phyloP scores from a whole-genome alignment of 129 eudicot genomes.

The Artemisia tridentata region DNA sequence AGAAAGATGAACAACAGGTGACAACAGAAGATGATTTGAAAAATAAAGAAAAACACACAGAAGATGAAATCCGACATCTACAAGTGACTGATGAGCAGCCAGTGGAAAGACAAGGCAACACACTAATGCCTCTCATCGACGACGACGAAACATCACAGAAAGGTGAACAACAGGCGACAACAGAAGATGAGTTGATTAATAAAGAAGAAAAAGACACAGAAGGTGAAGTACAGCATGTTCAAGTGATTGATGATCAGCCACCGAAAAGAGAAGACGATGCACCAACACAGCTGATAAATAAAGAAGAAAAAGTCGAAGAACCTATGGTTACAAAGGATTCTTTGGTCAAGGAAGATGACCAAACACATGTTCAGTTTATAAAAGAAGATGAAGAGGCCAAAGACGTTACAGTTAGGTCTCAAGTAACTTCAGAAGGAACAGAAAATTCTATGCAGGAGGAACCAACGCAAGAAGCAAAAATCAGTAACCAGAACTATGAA shows the following conservation, averaged over 20 bases:
- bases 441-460: slow-evolving; percentile 30
- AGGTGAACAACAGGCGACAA: neutral
- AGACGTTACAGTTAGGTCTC: slow-evolving; percentile 15
- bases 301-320: too few species aligned
- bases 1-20: neutral
- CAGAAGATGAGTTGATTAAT: slow-evolving; percentile 7
- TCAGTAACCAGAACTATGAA: slow-evolving; percentile 8
- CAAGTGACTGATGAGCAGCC: slow-evolving; percentile 7
- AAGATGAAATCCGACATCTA: neutral
- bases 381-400: slow-evolving; percentile 15
- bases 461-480: slow-evolving; percentile 23
- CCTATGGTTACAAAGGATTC: too few species aligned
- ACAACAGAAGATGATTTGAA: slow-evolving; percentile 8
- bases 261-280: too few species aligned
- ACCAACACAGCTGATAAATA: too few species aligned
- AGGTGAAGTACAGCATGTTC: slow-evolving; percentile 21
- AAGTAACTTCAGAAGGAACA: slow-evolving; percentile 37
- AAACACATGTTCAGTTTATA: too few species aligned
- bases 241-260: slow-evolving; percentile 7
- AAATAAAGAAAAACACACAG: neutral
- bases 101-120: slow-evolving; percentile 3
- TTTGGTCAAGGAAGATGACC: too few species aligned
- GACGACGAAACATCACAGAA: neutral
- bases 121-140: neutral
- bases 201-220: slow-evolving; percentile 7